Percentiles rank a stretch among this genome's conserved stretches.
Conservation (phyloP, 2,329 filamentous ascomycete species). For the Monosporascus ibericus region DNA sequence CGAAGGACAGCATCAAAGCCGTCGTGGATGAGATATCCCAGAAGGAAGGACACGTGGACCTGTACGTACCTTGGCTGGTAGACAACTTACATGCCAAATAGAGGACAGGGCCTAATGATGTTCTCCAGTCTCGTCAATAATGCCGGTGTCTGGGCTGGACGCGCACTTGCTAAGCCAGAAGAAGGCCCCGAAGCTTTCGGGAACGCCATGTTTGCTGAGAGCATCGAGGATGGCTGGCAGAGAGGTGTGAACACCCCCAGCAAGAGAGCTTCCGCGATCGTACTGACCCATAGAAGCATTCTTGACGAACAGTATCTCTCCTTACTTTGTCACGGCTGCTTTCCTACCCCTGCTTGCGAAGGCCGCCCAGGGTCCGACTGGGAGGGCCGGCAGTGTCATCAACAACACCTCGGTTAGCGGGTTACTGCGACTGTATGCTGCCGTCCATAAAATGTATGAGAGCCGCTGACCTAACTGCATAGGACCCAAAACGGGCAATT, state of each 20-base stretch:
- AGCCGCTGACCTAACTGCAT: no score
- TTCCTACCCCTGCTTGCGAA: constrained; percentile 48
- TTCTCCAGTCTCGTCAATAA: constrained; percentile 41
- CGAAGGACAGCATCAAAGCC: constrained; percentile 41
- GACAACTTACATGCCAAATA: neutral
- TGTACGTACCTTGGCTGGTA: constrained; percentile 17
- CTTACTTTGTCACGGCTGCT: constrained; percentile 48
- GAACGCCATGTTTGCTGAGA: constrained; percentile 19
- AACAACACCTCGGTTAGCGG: constrained; percentile 48
- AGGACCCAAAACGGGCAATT: neutral
- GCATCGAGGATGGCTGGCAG: constrained; percentile 21
- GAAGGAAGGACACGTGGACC: constrained; percentile 45
- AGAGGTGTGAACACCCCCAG: constrained; percentile 23
- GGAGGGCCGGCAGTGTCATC: constrained; percentile 43
- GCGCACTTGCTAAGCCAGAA: constrained; percentile 7
- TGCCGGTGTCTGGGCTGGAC: constrained; percentile 35
- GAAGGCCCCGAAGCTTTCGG: constrained; percentile 20
- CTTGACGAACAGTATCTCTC: constrained; percentile 42
- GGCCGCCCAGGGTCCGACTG: constrained; percentile 36
- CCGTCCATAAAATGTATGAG: no score
- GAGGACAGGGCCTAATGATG: neutral
- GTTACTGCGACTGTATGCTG: constrained; percentile 34
- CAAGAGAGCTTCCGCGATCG: neutral
- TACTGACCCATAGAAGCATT: neutral
- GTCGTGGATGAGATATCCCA: constrained; percentile 44